Evolutionary conservation across 805 yeast genomes (phyloP), one percentile per base, ranked within the genome.

Genomic region (Saccharomycopsis fodiens): DNA sequence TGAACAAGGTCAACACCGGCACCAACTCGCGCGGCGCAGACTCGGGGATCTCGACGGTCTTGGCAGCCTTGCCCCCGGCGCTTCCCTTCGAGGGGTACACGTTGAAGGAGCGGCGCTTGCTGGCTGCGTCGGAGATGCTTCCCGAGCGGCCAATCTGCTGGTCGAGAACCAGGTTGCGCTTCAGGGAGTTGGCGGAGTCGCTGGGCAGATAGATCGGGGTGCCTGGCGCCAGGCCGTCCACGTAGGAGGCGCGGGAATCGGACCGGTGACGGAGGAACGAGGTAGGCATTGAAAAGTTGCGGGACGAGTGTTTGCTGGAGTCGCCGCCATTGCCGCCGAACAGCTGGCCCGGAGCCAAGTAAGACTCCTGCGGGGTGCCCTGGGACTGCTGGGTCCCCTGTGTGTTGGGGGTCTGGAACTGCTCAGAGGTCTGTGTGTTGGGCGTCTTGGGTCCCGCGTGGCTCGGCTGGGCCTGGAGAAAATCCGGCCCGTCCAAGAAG

Each of bases 1-100:
- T 74, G 45, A 84, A 67, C 52, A 86, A 68, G 17, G 85, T 79
- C 32, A 85, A 73, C 8, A 84, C 72, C 0, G 95, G 94, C 13
- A 77, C 62, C 57, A 86, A 67, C 57, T 85, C 91, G 13, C 76
- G 75, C 0, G 88, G 84, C 15, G 44, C 43, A 29, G 27, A 32
- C 12, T 44, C 38, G n/a, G 51, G 52, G 22, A 48, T 48, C 13
- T 45, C 48, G 21, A 48, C 31, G 22, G 46, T 27, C 25, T 42
- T 48, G 12, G 27, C 16, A 39, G 47, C 44, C 29, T 45, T 43
- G 19, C n/a, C 5, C 15, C 4, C 3, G 4, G 39, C 27, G 22
- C 23, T 16, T 13, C n/a, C 19, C 25, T 16, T 10, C 29, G 20
- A 29, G 12, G 41, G 13, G 22, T 39, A 16, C 27, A 45, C 35